phyloP scores from a whole-genome alignment of 495 filamentous ascomycete genomes.

The Xylaria telfairii region DNA sequence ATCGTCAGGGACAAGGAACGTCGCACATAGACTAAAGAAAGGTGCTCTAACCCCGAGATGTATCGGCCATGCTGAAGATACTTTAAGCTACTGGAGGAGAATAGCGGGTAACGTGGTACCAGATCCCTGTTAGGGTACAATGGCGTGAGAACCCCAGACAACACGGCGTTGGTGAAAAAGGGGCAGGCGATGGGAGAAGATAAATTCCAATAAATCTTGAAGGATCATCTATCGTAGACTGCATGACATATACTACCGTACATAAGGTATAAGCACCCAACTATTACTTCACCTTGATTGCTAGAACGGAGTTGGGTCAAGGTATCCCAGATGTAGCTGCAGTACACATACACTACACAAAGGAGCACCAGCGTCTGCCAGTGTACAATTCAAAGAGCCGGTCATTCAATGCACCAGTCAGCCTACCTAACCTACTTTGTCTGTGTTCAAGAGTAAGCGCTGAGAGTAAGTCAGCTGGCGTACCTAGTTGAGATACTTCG shows the following conservation, averaged over 20 bases:
- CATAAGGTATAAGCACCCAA: neutral
- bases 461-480: neutral
- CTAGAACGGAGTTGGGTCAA: neutral
- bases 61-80: slow-evolving; percentile 2
- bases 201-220: slow-evolving; percentile 4
- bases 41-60: slow-evolving; percentile 9
- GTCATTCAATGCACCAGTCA: neutral
- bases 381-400: neutral
- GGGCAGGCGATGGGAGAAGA: slow-evolving; percentile 13
- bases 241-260: slow-evolving; percentile 9
- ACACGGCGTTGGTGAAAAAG: neutral
- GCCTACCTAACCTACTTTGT: neutral
- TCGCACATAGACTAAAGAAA: slow-evolving; percentile 20
- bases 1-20: slow-evolving; percentile 13
- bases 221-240: slow-evolving; percentile 8
- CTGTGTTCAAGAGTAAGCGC: slow-evolving; percentile 7
- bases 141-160: neutral
- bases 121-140: slow-evolving; percentile 19
- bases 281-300: slow-evolving; percentile 3
- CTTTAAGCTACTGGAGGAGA: neutral
- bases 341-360: neutral
- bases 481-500: slow-evolving; percentile 2
- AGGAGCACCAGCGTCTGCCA: neutral
- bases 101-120: neutral
- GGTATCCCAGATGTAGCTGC: neutral